phyloP scores from a whole-genome alignment of 2,329 filamentous ascomycete genomes.

The Xylariaceae sp. region DNA sequence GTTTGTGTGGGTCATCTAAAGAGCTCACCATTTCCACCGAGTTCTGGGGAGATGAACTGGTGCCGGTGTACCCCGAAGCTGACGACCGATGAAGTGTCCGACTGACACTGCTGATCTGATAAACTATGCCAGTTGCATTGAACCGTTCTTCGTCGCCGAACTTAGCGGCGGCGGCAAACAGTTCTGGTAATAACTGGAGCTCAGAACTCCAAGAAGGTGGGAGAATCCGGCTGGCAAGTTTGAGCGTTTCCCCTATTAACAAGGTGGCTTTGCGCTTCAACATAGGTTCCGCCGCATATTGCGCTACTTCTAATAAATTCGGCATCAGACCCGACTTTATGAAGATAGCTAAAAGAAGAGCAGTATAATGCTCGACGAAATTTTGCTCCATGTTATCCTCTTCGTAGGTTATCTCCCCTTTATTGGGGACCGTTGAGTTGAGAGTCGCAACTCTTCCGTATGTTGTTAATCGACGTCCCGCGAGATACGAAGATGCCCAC shows the following conservation, averaged over 20 bases:
- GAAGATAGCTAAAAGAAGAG: constrained; percentile 78
- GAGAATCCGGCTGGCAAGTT: constrained; percentile 79
- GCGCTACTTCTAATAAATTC: constrained; percentile 58
- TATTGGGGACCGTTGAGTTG: constrained; percentile 51
- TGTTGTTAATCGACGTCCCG: constrained; percentile 85
- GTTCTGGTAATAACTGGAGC: constrained; percentile 79
- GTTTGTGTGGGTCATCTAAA: constrained; percentile 54
- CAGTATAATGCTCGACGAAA: constrained; percentile 90
- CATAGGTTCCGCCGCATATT: constrained; percentile 60
- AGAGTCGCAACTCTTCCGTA: constrained; percentile 91
- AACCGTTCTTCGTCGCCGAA: constrained; percentile 70
- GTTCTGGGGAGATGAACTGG: constrained; percentile 39
- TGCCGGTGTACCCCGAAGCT: constrained; percentile 40
- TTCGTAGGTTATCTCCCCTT: constrained; percentile 50
- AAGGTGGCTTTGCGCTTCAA: constrained; percentile 86
- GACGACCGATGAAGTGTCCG: constrained; percentile 81
- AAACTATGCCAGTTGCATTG: constrained; percentile 82
- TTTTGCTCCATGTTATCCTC: constrained; percentile 71
- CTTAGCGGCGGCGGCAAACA: constrained; percentile 71
- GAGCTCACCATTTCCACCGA: constrained; percentile 44
- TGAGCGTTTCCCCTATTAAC: constrained; percentile 84
- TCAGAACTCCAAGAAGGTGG: constrained; percentile 77
- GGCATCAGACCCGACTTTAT: constrained; percentile 72
- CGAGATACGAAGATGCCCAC: constrained; percentile 94
- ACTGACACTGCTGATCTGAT: constrained; percentile 97